phyloP scores from a whole-genome alignment of 805 yeast species.

The Yarrowia porcina region DNA sequence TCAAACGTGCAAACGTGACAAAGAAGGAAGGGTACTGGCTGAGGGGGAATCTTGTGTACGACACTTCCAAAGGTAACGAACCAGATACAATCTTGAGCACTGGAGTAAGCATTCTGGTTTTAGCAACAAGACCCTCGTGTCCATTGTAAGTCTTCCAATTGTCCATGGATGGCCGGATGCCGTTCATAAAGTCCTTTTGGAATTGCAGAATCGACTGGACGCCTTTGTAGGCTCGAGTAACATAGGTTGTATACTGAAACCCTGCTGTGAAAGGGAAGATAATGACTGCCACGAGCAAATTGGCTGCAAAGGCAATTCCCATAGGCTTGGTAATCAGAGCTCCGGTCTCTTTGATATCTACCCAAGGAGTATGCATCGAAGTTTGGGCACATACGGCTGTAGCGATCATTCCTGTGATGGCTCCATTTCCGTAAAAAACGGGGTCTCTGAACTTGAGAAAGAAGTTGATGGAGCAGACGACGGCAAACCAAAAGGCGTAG shows the following conservation, averaged over 20 bases:
- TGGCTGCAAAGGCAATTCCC: slow-evolving; percentile 33
- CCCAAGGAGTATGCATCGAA: slow-evolving; percentile 30
- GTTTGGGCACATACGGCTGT: slow-evolving; percentile 29
- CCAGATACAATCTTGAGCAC: neutral
- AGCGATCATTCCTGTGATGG: slow-evolving; percentile 33
- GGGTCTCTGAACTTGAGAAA: slow-evolving; percentile 24
- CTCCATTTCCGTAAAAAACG: slow-evolving; percentile 30
- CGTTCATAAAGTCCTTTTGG: slow-evolving; percentile 25
- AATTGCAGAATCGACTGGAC: slow-evolving; percentile 20
- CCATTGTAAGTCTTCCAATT: neutral
- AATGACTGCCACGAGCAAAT: slow-evolving; percentile 30
- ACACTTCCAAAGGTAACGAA: neutral
- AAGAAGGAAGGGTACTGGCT: neutral
- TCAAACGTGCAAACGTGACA: slow-evolving; percentile 1
- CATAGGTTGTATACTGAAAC: slow-evolving; percentile 29
- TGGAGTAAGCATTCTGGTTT: neutral
- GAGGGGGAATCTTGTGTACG: neutral
- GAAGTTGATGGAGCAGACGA: slow-evolving; percentile 15
- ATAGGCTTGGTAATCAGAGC: slow-evolving; percentile 32
- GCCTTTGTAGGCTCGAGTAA: slow-evolving; percentile 27
- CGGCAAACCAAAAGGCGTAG: slow-evolving; percentile 18
- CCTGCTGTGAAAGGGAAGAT: slow-evolving; percentile 36
- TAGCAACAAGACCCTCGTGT: neutral
- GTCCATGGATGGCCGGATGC: slow-evolving; percentile 28
- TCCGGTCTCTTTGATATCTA: slow-evolving; percentile 30